Base-by-base conservation (phyloP, 2,329 filamentous ascomycete species). In the Arthrobotrys conoides region DNA sequence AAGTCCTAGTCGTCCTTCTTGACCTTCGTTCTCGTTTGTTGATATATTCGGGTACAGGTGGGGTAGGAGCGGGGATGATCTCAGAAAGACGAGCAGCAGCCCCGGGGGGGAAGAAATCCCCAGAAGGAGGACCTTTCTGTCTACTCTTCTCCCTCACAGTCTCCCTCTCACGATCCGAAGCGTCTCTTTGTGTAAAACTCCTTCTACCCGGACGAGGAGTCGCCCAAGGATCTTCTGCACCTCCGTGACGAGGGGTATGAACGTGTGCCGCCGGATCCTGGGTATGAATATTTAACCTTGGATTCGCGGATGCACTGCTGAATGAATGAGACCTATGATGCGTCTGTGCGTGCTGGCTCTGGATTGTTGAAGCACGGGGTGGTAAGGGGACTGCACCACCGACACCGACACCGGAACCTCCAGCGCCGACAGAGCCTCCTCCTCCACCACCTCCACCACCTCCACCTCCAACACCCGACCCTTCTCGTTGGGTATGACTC, bases 31-130 rank as follows among this genome's bases (percentile, higher is more conserved):
- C 67, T n/a, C 73, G 67, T 44, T 77, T 77, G 44, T 55, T 41
- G 44, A 77, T 63, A 48, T 71, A 71, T 30, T 77, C 73, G 51
- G 67, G 73, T 66, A 77, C 73, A 55, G 73, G 73, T 36, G 73
- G 73, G 33, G 73, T 77, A 16, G 73, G 73, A 18, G 73, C 73
- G 14, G 73, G 73, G 51, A 77, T 77, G 53, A 77, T 77, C 51
- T 77, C 73, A 38, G 73, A 77, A 51, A 77, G 67, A 68, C 73
- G 73, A 18, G 66, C 67, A 36, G 73, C 67, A 22, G 73, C 61
- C 30, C 73, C 73, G n/a, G 73, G n/a, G 33, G 72, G 59, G 72
- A 71, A 77, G 46, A 77, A 77, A 8, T 77, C 73, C 61, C 67
- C 73, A 44, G 33, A 38, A 6, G 30, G n/a, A 20, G 44, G 41